phyloP scores from a whole-genome alignment of 164 flowering plant genomes.

The Warburgia ugandensis region DNA sequence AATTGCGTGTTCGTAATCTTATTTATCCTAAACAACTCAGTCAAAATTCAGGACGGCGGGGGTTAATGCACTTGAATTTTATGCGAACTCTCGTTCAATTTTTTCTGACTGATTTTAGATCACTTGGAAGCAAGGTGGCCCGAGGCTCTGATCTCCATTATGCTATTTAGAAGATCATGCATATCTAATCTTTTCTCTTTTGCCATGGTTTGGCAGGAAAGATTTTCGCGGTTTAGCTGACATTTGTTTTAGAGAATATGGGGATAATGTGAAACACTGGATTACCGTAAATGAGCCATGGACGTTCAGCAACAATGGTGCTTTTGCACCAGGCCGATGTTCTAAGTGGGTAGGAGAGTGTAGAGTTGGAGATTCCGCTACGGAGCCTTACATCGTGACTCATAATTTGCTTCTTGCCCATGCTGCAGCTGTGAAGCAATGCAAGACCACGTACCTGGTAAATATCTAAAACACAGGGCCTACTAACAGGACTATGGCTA shows the following conservation, averaged over 20 bases:
- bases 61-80: no score
- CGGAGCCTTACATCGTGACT: slow-evolving; percentile 38
- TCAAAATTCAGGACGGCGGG: no score
- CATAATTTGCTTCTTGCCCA: slow-evolving; percentile 40
- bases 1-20: no score
- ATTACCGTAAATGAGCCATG: slow-evolving; percentile 28
- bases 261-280: slow-evolving; percentile 28
- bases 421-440: slow-evolving; percentile 37
- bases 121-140: no score
- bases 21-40: no score
- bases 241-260: slow-evolving; percentile 22
- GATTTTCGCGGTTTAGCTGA: slow-evolving; percentile 20
- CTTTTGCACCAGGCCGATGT: slow-evolving; percentile 21
- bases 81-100: no score
- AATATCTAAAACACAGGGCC: background rate
- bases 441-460: slow-evolving; percentile 36
- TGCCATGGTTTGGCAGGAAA: slow-evolving; percentile 5
- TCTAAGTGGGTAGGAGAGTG: slow-evolving; percentile 14
- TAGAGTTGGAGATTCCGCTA: slow-evolving; percentile 32
- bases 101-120: no score
- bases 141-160: no score
- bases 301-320: slow-evolving; percentile 6
- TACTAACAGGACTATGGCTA: background rate
- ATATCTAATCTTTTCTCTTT: no score
- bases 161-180: no score